These are phyloP conservation scores for Trifolium repens DNA, from an alignment of 306 rosid species.

Conservation along the genomic window DNA sequence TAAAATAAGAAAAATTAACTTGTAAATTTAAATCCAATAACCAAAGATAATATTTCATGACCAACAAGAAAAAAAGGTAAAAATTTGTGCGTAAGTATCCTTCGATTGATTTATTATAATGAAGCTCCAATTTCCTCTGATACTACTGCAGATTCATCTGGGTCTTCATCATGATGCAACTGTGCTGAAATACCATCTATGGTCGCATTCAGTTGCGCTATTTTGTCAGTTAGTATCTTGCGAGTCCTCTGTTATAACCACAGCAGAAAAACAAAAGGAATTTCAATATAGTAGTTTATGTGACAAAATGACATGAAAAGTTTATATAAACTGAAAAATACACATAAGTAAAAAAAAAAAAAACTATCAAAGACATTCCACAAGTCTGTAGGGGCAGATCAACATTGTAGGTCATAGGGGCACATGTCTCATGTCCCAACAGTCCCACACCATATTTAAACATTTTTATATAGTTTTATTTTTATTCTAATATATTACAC, in stretches of 20 bases:
- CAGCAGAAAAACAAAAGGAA: slow-evolving; percentile 28
- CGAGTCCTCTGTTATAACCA: slow-evolving; percentile 58
- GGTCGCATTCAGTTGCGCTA: slow-evolving; percentile 62
- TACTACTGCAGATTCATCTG: slow-evolving; percentile 39
- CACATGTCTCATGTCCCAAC: background rate
- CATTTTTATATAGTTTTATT: background rate
- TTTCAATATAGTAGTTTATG: slow-evolving; percentile 3
- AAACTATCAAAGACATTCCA: background rate
- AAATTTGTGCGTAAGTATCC: background rate
- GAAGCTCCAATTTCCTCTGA: slow-evolving; percentile 58
- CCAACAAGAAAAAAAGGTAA: background rate
- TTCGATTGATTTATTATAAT: slow-evolving; percentile 20
- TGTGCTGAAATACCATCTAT: slow-evolving; percentile 60
- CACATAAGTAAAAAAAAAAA: background rate
- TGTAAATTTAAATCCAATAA: slow-evolving; percentile 23
- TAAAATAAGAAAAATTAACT: slow-evolving; percentile 12
- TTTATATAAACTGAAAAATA: background rate
- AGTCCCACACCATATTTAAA: background rate
- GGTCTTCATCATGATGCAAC: slow-evolving; percentile 42
- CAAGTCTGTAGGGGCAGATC: background rate
- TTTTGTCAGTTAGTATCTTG: slow-evolving; percentile 57
- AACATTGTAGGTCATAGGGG: background rate
- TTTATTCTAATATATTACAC: background rate
- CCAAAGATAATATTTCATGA: background rate
- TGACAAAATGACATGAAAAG: slow-evolving; percentile 18